phyloP scores from a whole-genome alignment of 1,284 basidiomycete species.

The Megacollybia platyphylla region DNA sequence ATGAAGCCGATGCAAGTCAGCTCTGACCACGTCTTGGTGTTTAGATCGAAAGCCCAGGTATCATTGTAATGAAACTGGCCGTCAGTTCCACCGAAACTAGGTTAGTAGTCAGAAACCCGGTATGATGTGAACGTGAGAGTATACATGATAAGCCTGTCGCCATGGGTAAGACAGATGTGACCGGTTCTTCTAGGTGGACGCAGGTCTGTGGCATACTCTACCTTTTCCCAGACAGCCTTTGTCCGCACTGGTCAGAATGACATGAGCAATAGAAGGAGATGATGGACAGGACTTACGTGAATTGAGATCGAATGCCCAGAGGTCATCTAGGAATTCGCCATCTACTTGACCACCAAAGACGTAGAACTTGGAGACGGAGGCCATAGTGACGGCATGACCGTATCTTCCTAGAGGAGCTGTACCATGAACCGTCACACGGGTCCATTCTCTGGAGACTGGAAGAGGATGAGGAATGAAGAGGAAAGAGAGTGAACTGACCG shows the following conservation, averaged over 20 bases:
- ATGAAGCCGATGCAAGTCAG: constrained; percentile 96
- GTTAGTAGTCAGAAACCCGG: constrained; percentile 7
- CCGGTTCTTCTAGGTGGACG: constrained; percentile 85
- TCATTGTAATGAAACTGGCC: constrained; percentile 99
- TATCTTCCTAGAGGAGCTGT: constrained; percentile 81
- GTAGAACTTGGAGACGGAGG: constrained; percentile 76
- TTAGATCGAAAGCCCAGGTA: constrained; percentile 92
- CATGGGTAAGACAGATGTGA: constrained; percentile 80
- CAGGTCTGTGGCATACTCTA: constrained; percentile 50
- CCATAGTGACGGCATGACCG: constrained; percentile 92
- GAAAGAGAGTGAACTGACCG: constrained; percentile 34
- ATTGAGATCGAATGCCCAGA: constrained; percentile 95
- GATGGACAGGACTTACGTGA: constrained; percentile 49
- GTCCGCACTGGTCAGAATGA: constrained; percentile 41
- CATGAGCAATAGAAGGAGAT: not conserved
- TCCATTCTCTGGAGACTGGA: constrained; percentile 87
- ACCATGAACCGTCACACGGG: constrained; percentile 68
- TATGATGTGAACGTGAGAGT: constrained; percentile 14
- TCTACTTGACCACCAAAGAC: constrained; percentile 98
- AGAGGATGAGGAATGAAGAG: constrained; percentile 4
- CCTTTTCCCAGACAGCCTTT: constrained; percentile 70
- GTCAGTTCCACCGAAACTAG: constrained; percentile 94
- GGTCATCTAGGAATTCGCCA: constrained; percentile 88
- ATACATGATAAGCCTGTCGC: constrained; percentile 80
- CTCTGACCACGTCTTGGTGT: constrained; percentile 80